Evolutionary conservation across 495 filamentous ascomycete genomes (phyloP).

Genomic region (Tuber indicum): DNA sequence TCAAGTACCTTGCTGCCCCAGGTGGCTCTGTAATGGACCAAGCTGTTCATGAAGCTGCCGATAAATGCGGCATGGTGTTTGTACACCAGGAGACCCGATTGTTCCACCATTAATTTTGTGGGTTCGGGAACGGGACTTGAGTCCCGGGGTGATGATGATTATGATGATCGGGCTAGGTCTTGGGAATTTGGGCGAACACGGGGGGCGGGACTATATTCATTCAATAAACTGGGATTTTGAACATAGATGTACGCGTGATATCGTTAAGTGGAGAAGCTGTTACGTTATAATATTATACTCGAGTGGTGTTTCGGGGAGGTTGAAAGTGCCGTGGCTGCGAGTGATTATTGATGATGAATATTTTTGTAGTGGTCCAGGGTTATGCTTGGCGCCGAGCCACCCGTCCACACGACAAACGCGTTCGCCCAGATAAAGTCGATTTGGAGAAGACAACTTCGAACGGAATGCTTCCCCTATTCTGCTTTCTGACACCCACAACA

Average conservation of each 20-base stretch:
- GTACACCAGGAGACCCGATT: conserved; percentile 80
- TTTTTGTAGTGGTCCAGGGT: background rate
- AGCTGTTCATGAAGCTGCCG: conserved; percentile 82
- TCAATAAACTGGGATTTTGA: background rate
- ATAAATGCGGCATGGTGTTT: conserved; percentile 85
- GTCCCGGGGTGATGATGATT: background rate
- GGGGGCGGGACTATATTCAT: background rate
- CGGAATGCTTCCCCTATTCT: background rate
- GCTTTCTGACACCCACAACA: background rate
- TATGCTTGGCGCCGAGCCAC: conserved; percentile 1
- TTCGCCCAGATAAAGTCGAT: background rate
- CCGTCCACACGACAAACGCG: conserved; percentile 4
- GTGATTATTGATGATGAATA: background rate
- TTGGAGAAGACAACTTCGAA: background rate
- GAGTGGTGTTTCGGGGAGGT: background rate
- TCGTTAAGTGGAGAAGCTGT: background rate
- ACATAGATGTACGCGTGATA: background rate
- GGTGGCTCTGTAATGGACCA: conserved; percentile 88
- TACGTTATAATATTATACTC: background rate
- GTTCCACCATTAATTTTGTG: conserved; percentile 57
- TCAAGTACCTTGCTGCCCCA: conserved; percentile 91
- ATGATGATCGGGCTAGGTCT: background rate
- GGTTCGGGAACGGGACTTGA: background rate
- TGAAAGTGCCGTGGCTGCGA: background rate
- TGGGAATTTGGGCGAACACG: background rate